Evolutionary conservation across 2,329 filamentous ascomycete genomes (phyloP).

Genomic region (Coniochaeta sp.): DNA sequence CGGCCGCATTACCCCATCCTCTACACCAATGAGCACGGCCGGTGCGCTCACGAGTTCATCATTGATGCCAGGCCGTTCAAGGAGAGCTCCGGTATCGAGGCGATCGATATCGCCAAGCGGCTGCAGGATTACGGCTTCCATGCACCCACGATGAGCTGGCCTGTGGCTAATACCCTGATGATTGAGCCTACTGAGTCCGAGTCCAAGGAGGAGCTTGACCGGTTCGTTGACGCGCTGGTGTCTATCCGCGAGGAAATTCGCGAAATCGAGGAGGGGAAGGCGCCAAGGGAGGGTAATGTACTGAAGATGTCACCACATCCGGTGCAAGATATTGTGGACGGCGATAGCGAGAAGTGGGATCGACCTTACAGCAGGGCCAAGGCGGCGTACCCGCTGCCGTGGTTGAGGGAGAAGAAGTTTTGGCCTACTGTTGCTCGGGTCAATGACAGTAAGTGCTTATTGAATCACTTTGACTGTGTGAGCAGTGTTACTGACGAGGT

Average conservation of each 20-base stretch:
- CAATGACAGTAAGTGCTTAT: slow-evolving; percentile 67
- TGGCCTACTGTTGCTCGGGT: slow-evolving; percentile 85
- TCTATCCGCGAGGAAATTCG: slow-evolving; percentile 79
- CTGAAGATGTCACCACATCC: slow-evolving; percentile 86
- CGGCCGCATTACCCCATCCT: slow-evolving; percentile 81
- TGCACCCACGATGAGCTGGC: slow-evolving; percentile 95
- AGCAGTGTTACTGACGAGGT: slow-evolving; percentile 7
- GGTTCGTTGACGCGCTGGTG: slow-evolving; percentile 86
- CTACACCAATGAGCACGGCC: slow-evolving; percentile 83
- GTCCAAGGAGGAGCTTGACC: slow-evolving; percentile 84
- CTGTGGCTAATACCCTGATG: slow-evolving; percentile 92
- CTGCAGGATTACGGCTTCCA: slow-evolving; percentile 98
- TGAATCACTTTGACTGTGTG: neutral
- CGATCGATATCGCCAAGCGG: slow-evolving; percentile 91
- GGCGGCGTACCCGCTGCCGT: slow-evolving; percentile 80
- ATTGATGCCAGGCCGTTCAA: slow-evolving; percentile 82
- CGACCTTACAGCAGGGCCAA: slow-evolving; percentile 73
- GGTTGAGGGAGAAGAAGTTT: slow-evolving; percentile 91
- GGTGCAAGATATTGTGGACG: slow-evolving; percentile 67
- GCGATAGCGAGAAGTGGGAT: slow-evolving; percentile 62
- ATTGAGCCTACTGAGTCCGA: slow-evolving; percentile 96
- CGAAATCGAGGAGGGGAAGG: slow-evolving; percentile 71
- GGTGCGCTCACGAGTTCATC: slow-evolving; percentile 97
- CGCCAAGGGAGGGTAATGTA: slow-evolving; percentile 70
- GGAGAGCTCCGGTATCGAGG: slow-evolving; percentile 75